phyloP scores from a whole-genome alignment of 805 yeast genomes.

The Ogataea kodamae region DNA sequence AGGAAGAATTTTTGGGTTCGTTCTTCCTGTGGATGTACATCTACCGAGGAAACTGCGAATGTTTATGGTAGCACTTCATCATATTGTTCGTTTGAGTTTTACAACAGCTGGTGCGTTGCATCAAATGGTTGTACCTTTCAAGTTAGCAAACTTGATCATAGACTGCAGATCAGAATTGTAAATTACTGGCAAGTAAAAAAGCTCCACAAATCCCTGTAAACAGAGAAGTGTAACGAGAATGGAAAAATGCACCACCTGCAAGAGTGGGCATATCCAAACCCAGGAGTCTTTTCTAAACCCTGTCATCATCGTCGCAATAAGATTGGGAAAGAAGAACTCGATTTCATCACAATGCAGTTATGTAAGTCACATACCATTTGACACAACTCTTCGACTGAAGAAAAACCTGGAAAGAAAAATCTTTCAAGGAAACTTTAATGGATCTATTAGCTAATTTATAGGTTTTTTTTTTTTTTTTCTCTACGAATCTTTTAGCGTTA shows the following conservation, averaged over 20 bases:
- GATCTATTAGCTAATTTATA: too few relatives aligned
- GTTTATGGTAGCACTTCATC: conserved; percentile 77
- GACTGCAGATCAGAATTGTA: conserved; percentile 50
- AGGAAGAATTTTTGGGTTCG: conserved; percentile 64
- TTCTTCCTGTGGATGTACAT: conserved; percentile 51
- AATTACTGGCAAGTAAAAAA: conserved; percentile 81
- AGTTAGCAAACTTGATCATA: conserved; percentile 9
- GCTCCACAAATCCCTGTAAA: conserved; percentile 42
- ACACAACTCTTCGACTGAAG: conserved; percentile 14
- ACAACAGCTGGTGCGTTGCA: conserved; percentile 12
- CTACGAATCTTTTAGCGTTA: conserved; percentile 4
- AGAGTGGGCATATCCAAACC: conserved; percentile 24
- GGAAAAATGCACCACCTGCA: conserved; percentile 34
- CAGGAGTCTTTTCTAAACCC: conserved; percentile 56
- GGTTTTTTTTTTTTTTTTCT: conserved; percentile 7
- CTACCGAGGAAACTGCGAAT: conserved; percentile 98
- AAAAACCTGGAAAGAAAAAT: conserved; percentile 8
- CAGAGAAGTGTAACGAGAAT: conserved; percentile 31
- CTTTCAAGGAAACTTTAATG: conserved; percentile 5
- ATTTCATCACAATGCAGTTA: conserved; percentile 28
- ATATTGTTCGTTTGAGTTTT: conserved; percentile 28
- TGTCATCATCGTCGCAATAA: conserved; percentile 93
- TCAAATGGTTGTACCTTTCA: conserved; percentile 9
- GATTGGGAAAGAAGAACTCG: conserved; percentile 85
- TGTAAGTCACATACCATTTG: conserved; percentile 15